Conservation (phyloP, 768 basidiomycete species). For the Panaeolus cyanescens region DNA sequence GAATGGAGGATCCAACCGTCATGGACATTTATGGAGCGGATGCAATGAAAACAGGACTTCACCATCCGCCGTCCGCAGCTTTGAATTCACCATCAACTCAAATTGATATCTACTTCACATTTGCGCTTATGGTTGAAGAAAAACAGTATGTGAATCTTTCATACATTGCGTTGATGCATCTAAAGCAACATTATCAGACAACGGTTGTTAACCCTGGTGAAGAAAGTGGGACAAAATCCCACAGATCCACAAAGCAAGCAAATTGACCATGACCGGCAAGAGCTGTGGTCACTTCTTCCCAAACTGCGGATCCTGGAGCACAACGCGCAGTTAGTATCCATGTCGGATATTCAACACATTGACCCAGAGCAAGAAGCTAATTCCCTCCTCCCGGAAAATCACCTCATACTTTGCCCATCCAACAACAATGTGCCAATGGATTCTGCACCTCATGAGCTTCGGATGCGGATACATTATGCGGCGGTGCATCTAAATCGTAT, state of each 20-base stretch:
- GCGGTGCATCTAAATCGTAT: background rate
- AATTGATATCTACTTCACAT: background rate
- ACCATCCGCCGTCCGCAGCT: background rate
- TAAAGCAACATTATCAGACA: too few relatives aligned
- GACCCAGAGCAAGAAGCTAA: too few relatives aligned
- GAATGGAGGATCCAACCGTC: background rate
- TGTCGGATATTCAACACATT: too few relatives aligned
- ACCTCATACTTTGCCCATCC: background rate
- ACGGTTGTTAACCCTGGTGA: too few relatives aligned
- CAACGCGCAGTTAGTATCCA: too few relatives aligned
- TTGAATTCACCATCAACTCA: background rate
- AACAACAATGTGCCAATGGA: background rate
- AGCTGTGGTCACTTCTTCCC: too few relatives aligned
- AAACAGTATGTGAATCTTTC: background rate
- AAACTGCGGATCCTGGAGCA: too few relatives aligned
- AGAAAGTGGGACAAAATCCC: too few relatives aligned
- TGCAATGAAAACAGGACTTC: background rate
- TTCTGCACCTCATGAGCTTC: background rate
- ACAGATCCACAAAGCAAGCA: too few relatives aligned
- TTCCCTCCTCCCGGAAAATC: background rate
- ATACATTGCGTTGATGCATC: too few relatives aligned
- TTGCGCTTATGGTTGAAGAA: background rate
- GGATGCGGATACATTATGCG: background rate
- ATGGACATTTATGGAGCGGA: conserved; percentile 4
- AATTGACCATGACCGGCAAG: too few relatives aligned